phyloP scores from a whole-genome alignment of 768 basidiomycete species.

The Kwoniella pini region DNA sequence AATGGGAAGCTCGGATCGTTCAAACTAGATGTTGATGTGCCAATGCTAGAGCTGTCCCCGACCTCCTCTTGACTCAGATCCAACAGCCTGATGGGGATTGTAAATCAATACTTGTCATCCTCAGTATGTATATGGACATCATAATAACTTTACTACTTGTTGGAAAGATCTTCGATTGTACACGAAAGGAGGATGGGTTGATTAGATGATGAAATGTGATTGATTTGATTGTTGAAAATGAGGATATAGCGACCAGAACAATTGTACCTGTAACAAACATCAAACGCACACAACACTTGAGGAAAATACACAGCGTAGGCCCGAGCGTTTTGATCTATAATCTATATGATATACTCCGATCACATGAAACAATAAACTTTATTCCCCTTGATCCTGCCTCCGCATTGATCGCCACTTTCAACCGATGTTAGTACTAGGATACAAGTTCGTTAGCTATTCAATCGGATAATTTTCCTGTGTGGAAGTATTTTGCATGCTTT shows the following conservation, averaged over 20 bases:
- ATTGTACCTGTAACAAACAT: neutral
- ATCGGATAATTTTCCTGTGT: no score
- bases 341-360: slow-evolving; percentile 1
- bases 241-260: neutral
- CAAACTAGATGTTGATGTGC: neutral
- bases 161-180: no score
- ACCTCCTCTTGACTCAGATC: no score
- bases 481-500: no score
- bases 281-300: neutral
- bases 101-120: no score
- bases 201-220: neutral
- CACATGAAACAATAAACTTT: slow-evolving; percentile 7
- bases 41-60: no score
- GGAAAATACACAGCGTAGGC: neutral
- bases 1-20: neutral
- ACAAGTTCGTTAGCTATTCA: no score
- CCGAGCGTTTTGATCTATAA: neutral
- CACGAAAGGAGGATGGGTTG: neutral
- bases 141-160: neutral
- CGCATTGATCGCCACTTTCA: slow-evolving; percentile 9
- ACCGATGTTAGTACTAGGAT: no score
- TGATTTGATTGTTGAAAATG: neutral
- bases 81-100: no score
- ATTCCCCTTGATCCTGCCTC: neutral
- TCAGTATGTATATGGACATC: no score